Base-by-base conservation (phyloP, 1,284 basidiomycete genomes). In the Rhodotorula sp. region DNA sequence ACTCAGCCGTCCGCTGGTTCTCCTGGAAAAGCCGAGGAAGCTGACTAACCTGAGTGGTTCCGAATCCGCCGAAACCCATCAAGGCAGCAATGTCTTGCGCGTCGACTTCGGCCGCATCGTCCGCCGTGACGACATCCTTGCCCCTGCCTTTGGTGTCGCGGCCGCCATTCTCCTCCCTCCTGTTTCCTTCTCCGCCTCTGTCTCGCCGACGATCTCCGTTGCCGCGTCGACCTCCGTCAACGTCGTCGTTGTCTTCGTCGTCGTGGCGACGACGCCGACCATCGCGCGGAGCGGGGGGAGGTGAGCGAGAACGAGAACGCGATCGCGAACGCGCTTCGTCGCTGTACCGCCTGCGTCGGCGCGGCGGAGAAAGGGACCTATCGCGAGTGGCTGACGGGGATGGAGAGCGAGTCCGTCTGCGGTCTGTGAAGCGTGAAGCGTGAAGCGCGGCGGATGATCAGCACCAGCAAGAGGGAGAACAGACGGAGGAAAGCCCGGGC, bases 51-150 rank as follows among this genome's bases (percentile, higher is more conserved):
- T 97, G 96, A 0, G 95, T 96, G 0, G 88, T 86, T 12, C 90
- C 92, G 79, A 98, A 98, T 2, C 92, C 91, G 60, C 83, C 80
- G 78, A 98, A 84, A 57, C 95, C 95, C 91, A 98, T 94, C 86
- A 89, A 87, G 42, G 89, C 86, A 83, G 90, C 91, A 90, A 97
- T 93, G 60, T 86, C 88, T 56, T 85, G 85, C 48, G 92, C 81
- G 54, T 82, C 82, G 48, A 81, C 81, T 49, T 81, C 91, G 67
- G 90, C 88, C 42, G 86, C 88, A 66, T 87, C 86, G 42, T 83
- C 84, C n/a, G 80, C 84, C 55, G 57, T 72, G 6, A 44, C 51
- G 5, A 29, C 33, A 8, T 45, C 51, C 30, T 22, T 58, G 26
- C 26, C 49, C 30, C 42, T 66, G 24, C 44, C 54, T 37, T 60